Percentiles rank a stretch among this genome's conserved stretches.
These are phyloP conservation scores for Viridothelium virens DNA, from an alignment of 495 filamentous ascomycete genomes.

Conservation along the genomic window DNA sequence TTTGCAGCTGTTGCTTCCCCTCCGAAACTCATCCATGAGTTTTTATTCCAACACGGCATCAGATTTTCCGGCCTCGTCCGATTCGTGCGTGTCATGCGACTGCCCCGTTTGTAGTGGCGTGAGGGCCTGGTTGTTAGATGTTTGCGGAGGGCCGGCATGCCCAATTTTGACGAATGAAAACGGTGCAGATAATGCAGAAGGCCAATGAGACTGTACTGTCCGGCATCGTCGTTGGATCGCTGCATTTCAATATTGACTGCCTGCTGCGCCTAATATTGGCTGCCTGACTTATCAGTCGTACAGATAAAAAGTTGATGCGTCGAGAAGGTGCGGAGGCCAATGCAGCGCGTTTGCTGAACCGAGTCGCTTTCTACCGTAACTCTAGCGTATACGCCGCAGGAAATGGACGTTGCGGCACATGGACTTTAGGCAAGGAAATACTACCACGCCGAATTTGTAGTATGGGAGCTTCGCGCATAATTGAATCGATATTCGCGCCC, in stretches of 20 bases:
- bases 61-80: too few species aligned
- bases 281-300: not conserved
- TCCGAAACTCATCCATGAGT: too few species aligned
- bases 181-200: not conserved
- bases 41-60: too few species aligned
- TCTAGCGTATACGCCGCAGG: not conserved
- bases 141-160: too few species aligned
- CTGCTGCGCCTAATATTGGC: not conserved
- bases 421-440: not conserved
- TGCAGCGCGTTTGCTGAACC: not conserved
- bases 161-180: not conserved
- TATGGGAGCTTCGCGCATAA: too few species aligned
- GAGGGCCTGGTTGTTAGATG: too few species aligned
- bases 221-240: not conserved
- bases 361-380: not conserved
- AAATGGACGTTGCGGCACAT: not conserved
- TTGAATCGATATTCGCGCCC: too few species aligned
- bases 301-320: not conserved
- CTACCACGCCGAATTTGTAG: too few species aligned
- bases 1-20: too few species aligned
- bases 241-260: not conserved
- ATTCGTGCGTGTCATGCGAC: too few species aligned
- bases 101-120: too few species aligned
- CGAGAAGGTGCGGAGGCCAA: not conserved
- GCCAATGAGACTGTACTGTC: not conserved